phyloP scores from a whole-genome alignment of 176 grass and related monocot species.

The Eragrostis nindensis region DNA sequence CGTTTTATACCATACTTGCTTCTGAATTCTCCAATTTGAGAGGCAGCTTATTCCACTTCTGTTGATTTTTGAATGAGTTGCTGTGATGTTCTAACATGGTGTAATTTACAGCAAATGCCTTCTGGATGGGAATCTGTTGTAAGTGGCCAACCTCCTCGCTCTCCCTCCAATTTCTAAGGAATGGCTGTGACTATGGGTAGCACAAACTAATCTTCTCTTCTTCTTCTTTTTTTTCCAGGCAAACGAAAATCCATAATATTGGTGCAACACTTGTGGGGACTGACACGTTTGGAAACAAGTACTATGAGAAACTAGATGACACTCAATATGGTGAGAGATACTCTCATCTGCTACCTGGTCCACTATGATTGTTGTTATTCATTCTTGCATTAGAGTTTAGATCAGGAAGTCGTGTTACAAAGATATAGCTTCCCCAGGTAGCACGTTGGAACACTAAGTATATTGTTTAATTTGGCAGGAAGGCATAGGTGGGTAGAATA shows the following conservation, averaged over 20 bases:
- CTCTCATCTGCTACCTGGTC: not conserved
- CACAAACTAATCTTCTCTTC: not conserved
- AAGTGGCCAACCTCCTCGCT: constrained; percentile 39
- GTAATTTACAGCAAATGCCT: constrained; percentile 67
- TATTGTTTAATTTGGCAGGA: constrained; percentile 56
- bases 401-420: not conserved
- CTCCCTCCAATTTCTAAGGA: constrained; percentile 23
- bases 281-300: constrained; percentile 94
- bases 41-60: not conserved
- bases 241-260: constrained; percentile 96
- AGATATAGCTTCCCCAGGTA: too few relatives aligned
- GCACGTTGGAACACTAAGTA: constrained; percentile 18
- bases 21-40: not conserved
- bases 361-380: not conserved
- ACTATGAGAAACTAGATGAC: constrained; percentile 81
- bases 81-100: constrained; percentile 25
- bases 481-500: constrained; percentile 95
- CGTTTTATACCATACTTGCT: not conserved
- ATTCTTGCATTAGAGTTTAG: not conserved
- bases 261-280: constrained; percentile 86
- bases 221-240: constrained; percentile 59
- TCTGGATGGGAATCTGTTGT: constrained; percentile 88
- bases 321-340: constrained; percentile 71
- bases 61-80: constrained; percentile 14
- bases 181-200: not conserved